Evolutionary conservation across 306 rosid genomes (phyloP), one percentile per base, ranked within the genome.

Genomic region (Lathyrus tuberosus): DNA sequence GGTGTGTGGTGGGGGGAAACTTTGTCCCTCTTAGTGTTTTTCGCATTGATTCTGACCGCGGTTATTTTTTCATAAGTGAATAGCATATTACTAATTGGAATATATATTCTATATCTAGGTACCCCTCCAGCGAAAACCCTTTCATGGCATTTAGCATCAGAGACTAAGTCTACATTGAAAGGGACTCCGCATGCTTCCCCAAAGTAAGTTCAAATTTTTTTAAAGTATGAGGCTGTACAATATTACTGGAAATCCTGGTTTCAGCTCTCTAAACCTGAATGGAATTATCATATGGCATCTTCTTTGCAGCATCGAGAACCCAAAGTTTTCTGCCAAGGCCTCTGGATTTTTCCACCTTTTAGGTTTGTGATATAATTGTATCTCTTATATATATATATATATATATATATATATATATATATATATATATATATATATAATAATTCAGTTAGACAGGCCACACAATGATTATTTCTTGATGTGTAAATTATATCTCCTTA

Each of bases 91-190:
- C 57, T 76, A 56, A 13, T 74, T 7, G 6, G 5, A 51, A 57
- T 18, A 51, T 42, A 35, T 74, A 59, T 38, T 79, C 53, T 47
- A 33, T 53, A 56, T 70, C 33, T 64, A 89, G 97, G 88, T 46
- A 47, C 84, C 17, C 83, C 84, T 61, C 84, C 99, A 59, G 73
- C 99, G 38, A 91, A 89, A 86, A 83, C 95, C 62, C 92, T 91
- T 79, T 95, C 97, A 26, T 91, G 99, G 99, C 96, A 94, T 87
- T 81, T 94, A 84, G 95, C 97, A 67, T 91, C 97, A 71, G 99
- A 95, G 79, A 88, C 99, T 2, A 95, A 87, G 76, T 80, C 99
- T 69, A 91, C 99, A 65, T 53, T 89, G 75, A 87, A 86, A 78
- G 95, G 89, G 73, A 69, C 79, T 72, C 61, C 86, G 0, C 85